Percentiles rank a stretch among this genome's conserved stretches.
Evolutionary conservation across 495 filamentous ascomycete genomes (phyloP).

Genomic region (Astrothelium subdiscretum): DNA sequence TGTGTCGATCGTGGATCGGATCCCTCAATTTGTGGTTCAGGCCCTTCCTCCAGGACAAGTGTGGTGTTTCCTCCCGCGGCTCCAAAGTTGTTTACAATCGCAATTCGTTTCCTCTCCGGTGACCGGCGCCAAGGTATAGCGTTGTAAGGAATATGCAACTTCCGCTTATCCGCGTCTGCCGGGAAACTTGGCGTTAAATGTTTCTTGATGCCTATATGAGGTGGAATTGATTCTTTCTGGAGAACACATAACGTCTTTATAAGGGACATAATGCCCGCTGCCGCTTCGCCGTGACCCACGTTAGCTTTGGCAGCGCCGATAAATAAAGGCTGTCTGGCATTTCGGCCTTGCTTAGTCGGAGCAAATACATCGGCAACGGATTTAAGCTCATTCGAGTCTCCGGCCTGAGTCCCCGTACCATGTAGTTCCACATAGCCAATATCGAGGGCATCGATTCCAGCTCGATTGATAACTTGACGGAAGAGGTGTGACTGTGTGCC

Average conservation of each 20-base stretch:
- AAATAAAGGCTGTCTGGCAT: constrained; percentile 8
- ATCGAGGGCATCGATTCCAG: constrained; percentile 15
- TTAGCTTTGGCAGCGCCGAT: constrained; percentile 23
- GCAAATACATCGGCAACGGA: constrained; percentile 23
- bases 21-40: constrained; percentile 23
- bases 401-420: constrained; percentile 31
- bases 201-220: constrained; percentile 27
- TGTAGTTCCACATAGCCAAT: constrained; percentile 29
- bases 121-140: constrained; percentile 15
- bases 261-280: constrained; percentile 22
- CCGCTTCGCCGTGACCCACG: constrained; percentile 25
- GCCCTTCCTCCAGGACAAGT: constrained; percentile 46
- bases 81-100: constrained; percentile 61
- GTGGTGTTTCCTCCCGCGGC: constrained; percentile 44
- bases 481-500: constrained; percentile 18
- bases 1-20: constrained; percentile 42
- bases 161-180: constrained; percentile 15
- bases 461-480: constrained; percentile 9
- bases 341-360: constrained; percentile 5
- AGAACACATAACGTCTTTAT: constrained; percentile 28
- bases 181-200: constrained; percentile 31
- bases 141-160: constrained; percentile 28
- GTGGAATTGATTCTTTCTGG: constrained; percentile 26
- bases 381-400: constrained; percentile 25
- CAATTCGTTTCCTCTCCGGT: constrained; percentile 29